Conservation (phyloP, 2,329 filamentous ascomycete species). For the Pseudopyrenochaeta lycopersici region DNA sequence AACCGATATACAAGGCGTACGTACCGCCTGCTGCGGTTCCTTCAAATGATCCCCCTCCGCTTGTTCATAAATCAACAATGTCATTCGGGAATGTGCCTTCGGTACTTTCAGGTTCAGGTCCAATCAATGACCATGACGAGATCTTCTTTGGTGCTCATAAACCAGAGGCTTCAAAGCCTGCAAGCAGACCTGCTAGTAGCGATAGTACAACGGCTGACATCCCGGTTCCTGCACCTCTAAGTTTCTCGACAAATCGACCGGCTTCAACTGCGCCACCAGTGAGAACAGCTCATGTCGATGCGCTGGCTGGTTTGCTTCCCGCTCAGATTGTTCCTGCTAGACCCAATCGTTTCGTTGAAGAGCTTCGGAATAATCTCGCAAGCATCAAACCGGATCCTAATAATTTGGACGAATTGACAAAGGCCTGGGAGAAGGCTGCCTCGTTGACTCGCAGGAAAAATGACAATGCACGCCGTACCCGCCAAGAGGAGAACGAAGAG, state of each 20-base stretch:
- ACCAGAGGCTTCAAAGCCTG: slow-evolving; percentile 15
- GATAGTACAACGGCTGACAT: slow-evolving; percentile 24
- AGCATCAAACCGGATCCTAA: slow-evolving; percentile 26
- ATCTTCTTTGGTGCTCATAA: slow-evolving; percentile 43
- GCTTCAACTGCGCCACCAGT: slow-evolving; percentile 15
- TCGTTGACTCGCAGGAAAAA: slow-evolving; percentile 55
- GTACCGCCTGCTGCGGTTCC: slow-evolving; percentile 28
- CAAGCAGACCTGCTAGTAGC: slow-evolving; percentile 27
- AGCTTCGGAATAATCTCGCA: slow-evolving; percentile 25
- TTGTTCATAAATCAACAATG: slow-evolving; percentile 34
- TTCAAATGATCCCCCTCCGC: slow-evolving; percentile 14
- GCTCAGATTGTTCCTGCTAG: slow-evolving; percentile 11
- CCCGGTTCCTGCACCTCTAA: slow-evolving; percentile 37
- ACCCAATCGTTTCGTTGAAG: slow-evolving; percentile 29
- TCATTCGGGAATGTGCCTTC: slow-evolving; percentile 23
- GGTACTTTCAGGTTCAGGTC: slow-evolving; percentile 8
- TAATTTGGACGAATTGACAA: slow-evolving; percentile 32
- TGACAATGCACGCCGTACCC: slow-evolving; percentile 58
- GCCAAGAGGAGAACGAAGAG: slow-evolving; percentile 62
- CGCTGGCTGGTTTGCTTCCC: slow-evolving; percentile 32
- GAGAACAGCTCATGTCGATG: slow-evolving; percentile 24
- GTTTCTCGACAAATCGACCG: slow-evolving; percentile 25
- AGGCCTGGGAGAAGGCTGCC: slow-evolving; percentile 58
- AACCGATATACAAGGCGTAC: slow-evolving; percentile 46
- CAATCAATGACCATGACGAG: slow-evolving; percentile 39